A percentile compares a stretch with the other conserved stretches of the same genome.
These are phyloP conservation scores for Stellera chamaejasme DNA, from an alignment of 345 rosid species.

Conservation along the genomic window DNA sequence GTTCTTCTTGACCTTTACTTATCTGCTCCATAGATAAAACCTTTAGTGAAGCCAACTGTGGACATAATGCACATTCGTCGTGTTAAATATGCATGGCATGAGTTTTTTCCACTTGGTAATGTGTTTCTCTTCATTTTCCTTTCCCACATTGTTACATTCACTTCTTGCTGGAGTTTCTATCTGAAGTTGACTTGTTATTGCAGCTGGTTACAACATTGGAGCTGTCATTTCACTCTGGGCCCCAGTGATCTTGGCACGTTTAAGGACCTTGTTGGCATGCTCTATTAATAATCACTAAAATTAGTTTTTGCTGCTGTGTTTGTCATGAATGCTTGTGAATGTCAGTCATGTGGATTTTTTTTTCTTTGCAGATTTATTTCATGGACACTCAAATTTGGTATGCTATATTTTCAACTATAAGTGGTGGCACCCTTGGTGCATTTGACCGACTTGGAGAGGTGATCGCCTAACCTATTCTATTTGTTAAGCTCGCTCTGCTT, in stretches of 20 bases:
- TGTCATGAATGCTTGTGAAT: background rate
- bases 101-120: conserved; percentile 76
- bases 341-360: conserved; percentile 13
- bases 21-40: conserved; percentile 47
- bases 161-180: conserved; percentile 2
- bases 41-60: conserved; percentile 85
- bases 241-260: conserved; percentile 64
- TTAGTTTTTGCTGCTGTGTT: conserved; percentile 6
- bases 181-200: conserved; percentile 17
- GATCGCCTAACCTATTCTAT: conserved; percentile 10
- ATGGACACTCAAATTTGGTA: conserved; percentile 99
- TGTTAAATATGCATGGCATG: conserved; percentile 82
- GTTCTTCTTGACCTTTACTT: conserved; percentile 5
- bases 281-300: conserved; percentile 3
- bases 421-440: conserved; percentile 91
- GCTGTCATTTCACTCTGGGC: conserved; percentile 79
- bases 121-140: conserved; percentile 2
- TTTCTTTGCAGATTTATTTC: conserved; percentile 62
- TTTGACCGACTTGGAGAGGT: conserved; percentile 98
- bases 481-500: background rate
- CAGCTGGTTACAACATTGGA: conserved; percentile 66
- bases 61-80: conserved; percentile 65
- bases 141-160: conserved; percentile 8
- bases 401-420: conserved; percentile 74
- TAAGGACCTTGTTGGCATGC: conserved; percentile 2